Percentiles rank a stretch among this genome's conserved stretches.
These are phyloP conservation scores for Microsporum canis DNA, from an alignment of 2,329 filamentous ascomycete genomes.

Conservation along the genomic window DNA sequence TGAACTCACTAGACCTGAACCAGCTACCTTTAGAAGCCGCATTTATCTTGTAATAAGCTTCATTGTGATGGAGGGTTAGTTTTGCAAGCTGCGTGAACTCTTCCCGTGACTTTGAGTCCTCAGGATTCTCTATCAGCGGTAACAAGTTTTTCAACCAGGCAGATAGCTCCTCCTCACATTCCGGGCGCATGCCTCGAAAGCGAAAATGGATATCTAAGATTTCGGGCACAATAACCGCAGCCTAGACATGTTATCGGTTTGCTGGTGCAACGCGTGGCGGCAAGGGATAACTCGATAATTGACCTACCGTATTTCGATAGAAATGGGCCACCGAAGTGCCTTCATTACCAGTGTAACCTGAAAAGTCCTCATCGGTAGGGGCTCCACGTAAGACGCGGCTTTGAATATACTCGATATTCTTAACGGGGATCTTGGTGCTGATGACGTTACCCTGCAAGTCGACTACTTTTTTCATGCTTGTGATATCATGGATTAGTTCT, in stretches of 20 bases:
- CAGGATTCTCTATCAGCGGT: background rate
- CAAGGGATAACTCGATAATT: too few relatives aligned
- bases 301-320: slow-evolving; percentile 17
- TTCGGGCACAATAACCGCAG: background rate
- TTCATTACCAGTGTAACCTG: slow-evolving; percentile 21
- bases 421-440: slow-evolving; percentile 5
- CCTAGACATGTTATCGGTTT: background rate
- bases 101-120: background rate
- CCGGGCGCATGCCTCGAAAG: background rate
- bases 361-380: slow-evolving; percentile 17
- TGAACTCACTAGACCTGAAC: background rate
- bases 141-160: background rate
- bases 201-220: background rate
- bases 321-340: slow-evolving; percentile 18
- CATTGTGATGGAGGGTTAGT: background rate
- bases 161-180: background rate
- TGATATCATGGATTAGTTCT: slow-evolving; percentile 4
- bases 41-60: background rate
- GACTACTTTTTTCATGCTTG: slow-evolving; percentile 4
- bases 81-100: slow-evolving; percentile 1
- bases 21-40: background rate
- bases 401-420: slow-evolving; percentile 9
- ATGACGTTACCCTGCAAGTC: slow-evolving; percentile 7
- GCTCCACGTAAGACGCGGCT: slow-evolving; percentile 9
- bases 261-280: background rate